A percentile compares a stretch with the other conserved stretches of the same genome.
Evolutionary conservation across 495 filamentous ascomycete genomes (phyloP).

Genomic region (Penicillium fimorum): DNA sequence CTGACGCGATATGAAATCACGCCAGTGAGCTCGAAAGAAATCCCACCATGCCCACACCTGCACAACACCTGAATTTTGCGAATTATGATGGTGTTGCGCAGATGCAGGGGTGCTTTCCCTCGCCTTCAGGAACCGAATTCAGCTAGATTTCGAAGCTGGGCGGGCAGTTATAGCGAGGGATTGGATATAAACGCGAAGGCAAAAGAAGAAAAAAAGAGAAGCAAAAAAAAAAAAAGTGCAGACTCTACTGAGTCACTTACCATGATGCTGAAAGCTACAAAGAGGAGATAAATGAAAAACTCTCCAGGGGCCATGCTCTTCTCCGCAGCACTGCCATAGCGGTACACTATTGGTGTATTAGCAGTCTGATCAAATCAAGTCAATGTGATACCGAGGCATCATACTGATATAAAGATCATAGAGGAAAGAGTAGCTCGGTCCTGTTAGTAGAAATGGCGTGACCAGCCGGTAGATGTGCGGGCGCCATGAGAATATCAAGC

Average conservation of each 20-base stretch:
- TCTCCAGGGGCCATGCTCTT: constrained; percentile 62
- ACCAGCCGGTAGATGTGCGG: constrained; percentile 70
- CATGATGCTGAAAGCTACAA: constrained; percentile 57
- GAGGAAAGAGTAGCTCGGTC: constrained; percentile 60
- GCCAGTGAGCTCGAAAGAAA: constrained; percentile 77
- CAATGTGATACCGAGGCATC: constrained; percentile 26
- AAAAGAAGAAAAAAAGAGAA: constrained; percentile 12
- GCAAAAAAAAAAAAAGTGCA: constrained; percentile 13
- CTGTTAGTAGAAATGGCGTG: constrained; percentile 71
- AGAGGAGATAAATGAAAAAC: constrained; percentile 65
- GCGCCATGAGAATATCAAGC: constrained; percentile 57
- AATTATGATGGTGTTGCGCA: constrained; percentile 66
- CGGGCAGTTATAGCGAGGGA: constrained; percentile 96
- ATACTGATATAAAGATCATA: constrained; percentile 83
- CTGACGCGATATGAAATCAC: constrained; percentile 62
- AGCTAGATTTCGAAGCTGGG: constrained; percentile 71
- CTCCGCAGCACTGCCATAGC: constrained; percentile 63
- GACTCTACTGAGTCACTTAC: constrained; percentile 50
- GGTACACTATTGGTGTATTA: constrained; percentile 55
- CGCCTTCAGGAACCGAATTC: constrained; percentile 94
- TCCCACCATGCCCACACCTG: constrained; percentile 90
- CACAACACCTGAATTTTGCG: constrained; percentile 70
- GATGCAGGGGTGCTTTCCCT: constrained; percentile 93
- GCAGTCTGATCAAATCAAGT: constrained; percentile 17
- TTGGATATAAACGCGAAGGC: constrained; percentile 7